A percentile compares a stretch with the other conserved stretches of the same genome.
Evolutionary conservation across 164 flowering plant species (phyloP).

Genomic region (Tinospora cordifolia): DNA sequence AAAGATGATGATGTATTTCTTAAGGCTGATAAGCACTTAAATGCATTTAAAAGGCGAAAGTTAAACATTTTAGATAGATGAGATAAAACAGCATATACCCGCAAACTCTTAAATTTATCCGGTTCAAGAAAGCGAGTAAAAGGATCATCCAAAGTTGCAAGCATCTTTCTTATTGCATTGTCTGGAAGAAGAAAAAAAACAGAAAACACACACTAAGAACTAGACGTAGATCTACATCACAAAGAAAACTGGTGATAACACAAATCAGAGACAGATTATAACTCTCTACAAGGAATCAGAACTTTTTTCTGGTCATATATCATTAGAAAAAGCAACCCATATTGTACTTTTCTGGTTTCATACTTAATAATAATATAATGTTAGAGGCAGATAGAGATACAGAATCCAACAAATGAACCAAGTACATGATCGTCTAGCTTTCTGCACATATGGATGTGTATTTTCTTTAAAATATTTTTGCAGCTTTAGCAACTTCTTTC

Average conservation of each 20-base stretch:
- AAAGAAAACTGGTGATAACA: neutral
- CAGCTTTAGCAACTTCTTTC: too few species aligned
- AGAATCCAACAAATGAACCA: neutral
- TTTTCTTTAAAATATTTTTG: too few species aligned
- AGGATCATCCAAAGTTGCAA: constrained; percentile 87
- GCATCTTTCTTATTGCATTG: constrained; percentile 86
- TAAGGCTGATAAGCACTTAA: constrained; percentile 8
- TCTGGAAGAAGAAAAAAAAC: constrained; percentile 31
- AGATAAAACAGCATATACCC: constrained; percentile 48
- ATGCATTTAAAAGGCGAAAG: neutral
- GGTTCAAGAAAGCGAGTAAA: constrained; percentile 96
- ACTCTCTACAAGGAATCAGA: neutral
- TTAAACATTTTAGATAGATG: neutral
- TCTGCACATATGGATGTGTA: too few species aligned
- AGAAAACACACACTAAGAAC: constrained; percentile 10
- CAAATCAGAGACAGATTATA: neutral
- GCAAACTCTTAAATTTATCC: constrained; percentile 72
- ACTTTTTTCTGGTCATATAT: neutral
- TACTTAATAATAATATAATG: neutral
- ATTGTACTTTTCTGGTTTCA: neutral
- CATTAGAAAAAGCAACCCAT: neutral
- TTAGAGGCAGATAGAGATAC: neutral
- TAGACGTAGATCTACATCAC: constrained; percentile 2
- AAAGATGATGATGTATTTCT: constrained; percentile 24
- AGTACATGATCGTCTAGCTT: too few species aligned